These are phyloP conservation scores for Fistulifera pelliculosa DNA, from an alignment of 108 stramenopile genomes.

Conservation along the genomic window DNA sequence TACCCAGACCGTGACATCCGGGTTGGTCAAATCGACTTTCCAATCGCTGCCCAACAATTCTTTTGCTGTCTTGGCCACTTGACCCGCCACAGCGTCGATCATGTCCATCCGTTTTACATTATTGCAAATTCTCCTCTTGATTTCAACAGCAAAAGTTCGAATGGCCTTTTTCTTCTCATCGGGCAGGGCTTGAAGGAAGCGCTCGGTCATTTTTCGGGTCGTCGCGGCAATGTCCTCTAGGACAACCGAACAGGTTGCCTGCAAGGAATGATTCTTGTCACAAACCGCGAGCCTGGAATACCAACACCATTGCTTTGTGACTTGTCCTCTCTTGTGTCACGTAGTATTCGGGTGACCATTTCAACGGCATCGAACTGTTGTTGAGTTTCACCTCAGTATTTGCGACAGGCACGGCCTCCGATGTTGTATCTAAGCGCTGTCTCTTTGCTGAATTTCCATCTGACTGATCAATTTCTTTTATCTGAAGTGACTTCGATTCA, in stretches of 20 bases:
- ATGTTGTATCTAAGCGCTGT: conserved; percentile 11
- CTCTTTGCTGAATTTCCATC: conserved; percentile 13
- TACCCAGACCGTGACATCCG: conserved; percentile 55
- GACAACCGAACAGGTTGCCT: conserved; percentile 71
- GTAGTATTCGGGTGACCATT: neutral
- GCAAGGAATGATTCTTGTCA: conserved; percentile 75
- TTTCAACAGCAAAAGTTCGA: conserved; percentile 48
- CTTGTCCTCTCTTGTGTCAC: neutral
- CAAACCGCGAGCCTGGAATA: conserved; percentile 46
- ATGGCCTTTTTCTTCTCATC: conserved; percentile 4
- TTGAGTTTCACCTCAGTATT: conserved; percentile 4
- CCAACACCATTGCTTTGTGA: neutral
- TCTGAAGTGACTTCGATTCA: neutral
- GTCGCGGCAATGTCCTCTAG: conserved; percentile 54
- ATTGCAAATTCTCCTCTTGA: conserved; percentile 50
- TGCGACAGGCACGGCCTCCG: neutral
- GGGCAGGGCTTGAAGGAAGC: conserved; percentile 12
- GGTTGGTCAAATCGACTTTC: conserved; percentile 50
- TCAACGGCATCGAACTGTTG: neutral
- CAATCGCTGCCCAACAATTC: conserved; percentile 9
- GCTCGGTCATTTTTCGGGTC: conserved; percentile 26
- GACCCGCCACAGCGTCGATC: conserved; percentile 35
- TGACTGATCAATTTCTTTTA: conserved; percentile 17
- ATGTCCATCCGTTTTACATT: conserved; percentile 36
- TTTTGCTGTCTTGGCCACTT: conserved; percentile 7